phyloP scores from a whole-genome alignment of 2,329 filamentous ascomycete genomes.

The Pezizomycotina sp. region DNA sequence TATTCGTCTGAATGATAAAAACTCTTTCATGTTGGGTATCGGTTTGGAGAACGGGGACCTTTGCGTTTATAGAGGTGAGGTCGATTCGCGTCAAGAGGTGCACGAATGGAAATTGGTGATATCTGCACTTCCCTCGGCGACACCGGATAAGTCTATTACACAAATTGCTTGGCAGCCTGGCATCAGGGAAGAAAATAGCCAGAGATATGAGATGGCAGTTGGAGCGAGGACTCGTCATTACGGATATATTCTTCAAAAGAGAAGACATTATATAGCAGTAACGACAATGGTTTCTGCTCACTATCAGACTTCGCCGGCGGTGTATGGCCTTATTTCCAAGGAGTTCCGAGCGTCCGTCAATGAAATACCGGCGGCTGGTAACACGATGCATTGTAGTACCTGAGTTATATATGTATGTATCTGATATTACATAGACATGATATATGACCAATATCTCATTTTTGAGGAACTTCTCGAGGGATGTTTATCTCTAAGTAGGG shows the following conservation, averaged over 20 bases:
- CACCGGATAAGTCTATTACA: slow-evolving; percentile 47
- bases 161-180: slow-evolving; percentile 23
- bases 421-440: too few relatives aligned
- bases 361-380: too few relatives aligned
- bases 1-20: slow-evolving; percentile 23
- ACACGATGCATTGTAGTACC: too few relatives aligned
- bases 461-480: too few relatives aligned
- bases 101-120: slow-evolving; percentile 10
- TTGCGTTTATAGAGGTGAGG: slow-evolving; percentile 30
- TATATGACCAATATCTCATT: too few relatives aligned
- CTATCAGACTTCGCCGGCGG: too few relatives aligned
- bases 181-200: slow-evolving; percentile 1
- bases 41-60: slow-evolving; percentile 35
- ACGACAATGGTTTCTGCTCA: too few relatives aligned
- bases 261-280: too few relatives aligned
- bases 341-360: too few relatives aligned
- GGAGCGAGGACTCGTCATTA: slow-evolving; percentile 23
- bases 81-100: slow-evolving; percentile 21
- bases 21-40: slow-evolving; percentile 29
- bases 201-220: slow-evolving; percentile 27
- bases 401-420: too few relatives aligned
- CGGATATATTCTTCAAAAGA: slow-evolving; percentile 23
- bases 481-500: too few relatives aligned
- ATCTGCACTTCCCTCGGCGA: slow-evolving; percentile 30
- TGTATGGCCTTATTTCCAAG: too few relatives aligned